Base-by-base conservation (phyloP, 2,329 filamentous ascomycete species). In the Dactylellina leptospora region DNA sequence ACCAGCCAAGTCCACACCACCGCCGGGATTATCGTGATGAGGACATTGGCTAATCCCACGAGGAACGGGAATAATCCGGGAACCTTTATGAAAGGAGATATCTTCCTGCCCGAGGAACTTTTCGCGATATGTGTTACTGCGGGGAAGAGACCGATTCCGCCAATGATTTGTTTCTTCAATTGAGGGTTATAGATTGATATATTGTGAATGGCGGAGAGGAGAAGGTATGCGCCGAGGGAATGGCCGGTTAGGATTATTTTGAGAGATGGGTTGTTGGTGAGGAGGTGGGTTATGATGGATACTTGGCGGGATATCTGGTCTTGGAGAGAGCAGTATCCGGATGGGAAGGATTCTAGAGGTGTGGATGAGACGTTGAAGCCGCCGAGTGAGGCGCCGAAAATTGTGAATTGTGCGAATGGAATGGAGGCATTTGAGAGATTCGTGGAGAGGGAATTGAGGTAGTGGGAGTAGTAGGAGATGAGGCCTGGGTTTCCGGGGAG, bases 401-500 rank as follows among this genome's bases (percentile, higher is more conserved):
- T 20, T 23, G 66, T 71, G 45, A 71, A 71, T 27, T 66, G 42
- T 20, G 58, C 40, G 27, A 20, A 27, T 22, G 47, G 66, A 45
- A 63, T 53, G 18, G 42, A 16, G 3, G 44, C 50, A n/a, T 63
- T 25, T 9, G 66, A 71, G 13, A 71, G 66, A 30, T 59, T 27
- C 23, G 53, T 4, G 47, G 86, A 82, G 1, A 92, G 80, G 11
- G 83, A 81, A 0, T 81, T 81, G 9, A 92, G 82, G 79, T 91
- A 93, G 42, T 85, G 83, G 69, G 81, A 81, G 79, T 93, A 93
- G 82, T 90, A 93, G 58, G 84, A 85, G 51, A 92, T 84, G n/a
- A 92, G 82, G 5, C 90, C 90, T 4, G 90, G 90, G 74, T 93
- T 93, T 16, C 90, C 90, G 20, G 88, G 85, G 33, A 93, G 83